These are phyloP conservation scores for Irpex sp. DNA, from an alignment of 1,284 basidiomycete genomes.

Conservation along the genomic window DNA sequence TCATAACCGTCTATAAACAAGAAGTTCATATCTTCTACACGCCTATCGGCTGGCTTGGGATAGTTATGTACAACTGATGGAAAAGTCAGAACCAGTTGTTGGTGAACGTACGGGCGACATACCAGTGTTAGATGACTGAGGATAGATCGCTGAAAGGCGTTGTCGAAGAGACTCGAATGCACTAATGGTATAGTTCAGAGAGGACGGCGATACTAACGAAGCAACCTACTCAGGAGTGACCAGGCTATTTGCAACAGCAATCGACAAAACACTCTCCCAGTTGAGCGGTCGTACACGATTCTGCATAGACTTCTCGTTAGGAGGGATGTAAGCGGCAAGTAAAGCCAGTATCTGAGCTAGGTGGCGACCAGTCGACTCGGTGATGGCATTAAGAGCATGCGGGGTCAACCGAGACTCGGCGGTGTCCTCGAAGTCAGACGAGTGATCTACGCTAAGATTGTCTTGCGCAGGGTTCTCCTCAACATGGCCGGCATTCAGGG, in stretches of 20 bases:
- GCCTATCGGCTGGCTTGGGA: not conserved
- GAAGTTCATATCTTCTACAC: slow-evolving; percentile 13
- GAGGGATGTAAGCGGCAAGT: slow-evolving; percentile 43
- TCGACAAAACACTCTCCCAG: slow-evolving; percentile 47
- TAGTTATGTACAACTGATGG: slow-evolving; percentile 10
- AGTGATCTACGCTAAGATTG: not conserved
- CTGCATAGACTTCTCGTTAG: slow-evolving; percentile 44
- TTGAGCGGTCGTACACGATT: slow-evolving; percentile 46
- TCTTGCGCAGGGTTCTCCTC: not conserved
- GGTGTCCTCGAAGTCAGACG: not conserved
- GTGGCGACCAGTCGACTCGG: slow-evolving; percentile 34
- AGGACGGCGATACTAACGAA: slow-evolving; percentile 10
- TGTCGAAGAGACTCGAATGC: slow-evolving; percentile 33
- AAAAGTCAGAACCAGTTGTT: not conserved
- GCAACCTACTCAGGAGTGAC: slow-evolving; percentile 38
- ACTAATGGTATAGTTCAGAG: slow-evolving; percentile 22
- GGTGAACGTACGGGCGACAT: not conserved
- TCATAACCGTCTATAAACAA: slow-evolving; percentile 16
- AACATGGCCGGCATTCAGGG: not conserved
- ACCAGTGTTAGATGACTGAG: slow-evolving; percentile 6
- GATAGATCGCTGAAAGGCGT: slow-evolving; percentile 34
- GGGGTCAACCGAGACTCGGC: slow-evolving; percentile 15
- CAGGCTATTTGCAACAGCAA: slow-evolving; percentile 35
- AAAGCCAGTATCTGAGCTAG: slow-evolving; percentile 43
- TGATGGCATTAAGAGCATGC: slow-evolving; percentile 18